These are phyloP conservation scores for Cucumis hystrix DNA, from an alignment of 306 rosid genomes.

Conservation along the genomic window DNA sequence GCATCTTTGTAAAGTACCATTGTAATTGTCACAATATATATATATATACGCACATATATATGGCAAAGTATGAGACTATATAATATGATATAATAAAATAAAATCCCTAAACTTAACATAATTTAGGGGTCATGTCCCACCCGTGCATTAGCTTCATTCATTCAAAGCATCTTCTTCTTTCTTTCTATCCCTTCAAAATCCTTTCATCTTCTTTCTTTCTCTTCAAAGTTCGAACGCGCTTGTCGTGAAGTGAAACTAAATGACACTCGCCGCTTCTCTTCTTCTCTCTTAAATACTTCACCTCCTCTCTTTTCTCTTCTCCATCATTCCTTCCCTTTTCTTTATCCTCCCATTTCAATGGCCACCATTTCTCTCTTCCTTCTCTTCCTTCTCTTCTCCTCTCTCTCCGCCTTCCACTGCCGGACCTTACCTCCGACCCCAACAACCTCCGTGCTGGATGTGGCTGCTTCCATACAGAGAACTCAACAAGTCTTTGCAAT, in stretches of 20 bases:
- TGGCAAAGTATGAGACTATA: background rate
- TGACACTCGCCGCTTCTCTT: conserved; percentile 1
- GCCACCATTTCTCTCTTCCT: conserved; percentile 13
- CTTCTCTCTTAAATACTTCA: conserved; percentile 5
- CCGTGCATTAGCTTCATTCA: conserved; percentile 19
- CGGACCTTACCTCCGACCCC: conserved; percentile 8
- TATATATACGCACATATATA: background rate
- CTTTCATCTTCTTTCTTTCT: conserved; percentile 8
- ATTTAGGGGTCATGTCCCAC: conserved; percentile 3
- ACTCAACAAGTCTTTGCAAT: conserved; percentile 11
- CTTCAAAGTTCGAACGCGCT: conserved; percentile 22
- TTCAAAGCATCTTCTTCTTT: conserved; percentile 22
- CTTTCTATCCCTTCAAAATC: background rate
- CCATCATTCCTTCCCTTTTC: background rate
- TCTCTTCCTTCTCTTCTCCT: conserved; percentile 6
- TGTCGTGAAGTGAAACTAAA: conserved; percentile 22
- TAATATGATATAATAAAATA: background rate
- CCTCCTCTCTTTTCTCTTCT: background rate
- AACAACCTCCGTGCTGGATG: conserved; percentile 34
- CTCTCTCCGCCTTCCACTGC: conserved; percentile 14
- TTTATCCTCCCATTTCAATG: background rate
- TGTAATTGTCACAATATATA: background rate
- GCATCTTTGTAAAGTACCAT: background rate
- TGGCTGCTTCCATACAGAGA: conserved; percentile 25
- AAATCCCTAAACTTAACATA: background rate